These are phyloP conservation scores for Porosira glacialis DNA, from an alignment of 352 stramenopile genomes.

Conservation along the genomic window DNA sequence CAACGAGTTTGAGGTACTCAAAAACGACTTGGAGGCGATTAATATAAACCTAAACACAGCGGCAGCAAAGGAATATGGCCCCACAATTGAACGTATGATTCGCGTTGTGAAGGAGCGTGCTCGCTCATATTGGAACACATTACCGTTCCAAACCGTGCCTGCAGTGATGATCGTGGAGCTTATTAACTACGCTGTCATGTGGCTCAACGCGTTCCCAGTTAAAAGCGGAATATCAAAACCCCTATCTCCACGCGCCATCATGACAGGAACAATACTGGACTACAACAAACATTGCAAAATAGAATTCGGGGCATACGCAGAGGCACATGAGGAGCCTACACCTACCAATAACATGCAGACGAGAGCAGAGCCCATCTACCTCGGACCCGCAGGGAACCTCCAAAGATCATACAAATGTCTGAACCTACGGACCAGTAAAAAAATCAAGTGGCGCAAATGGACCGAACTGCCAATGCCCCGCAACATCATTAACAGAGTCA, in stretches of 20 bases:
- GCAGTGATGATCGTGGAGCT: background rate
- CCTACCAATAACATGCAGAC: background rate
- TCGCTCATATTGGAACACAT: background rate
- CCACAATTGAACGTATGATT: slow-evolving; percentile 22
- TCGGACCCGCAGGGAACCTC: background rate
- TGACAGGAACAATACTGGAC: slow-evolving; percentile 10
- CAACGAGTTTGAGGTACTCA: slow-evolving; percentile 26
- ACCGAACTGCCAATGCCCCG: too few relatives aligned
- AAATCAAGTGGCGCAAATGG: too few relatives aligned
- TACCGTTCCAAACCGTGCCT: background rate
- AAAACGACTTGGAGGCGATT: background rate
- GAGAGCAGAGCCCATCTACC: background rate
- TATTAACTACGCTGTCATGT: background rate
- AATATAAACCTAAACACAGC: slow-evolving; percentile 11
- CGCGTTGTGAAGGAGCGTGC: slow-evolving; percentile 13
- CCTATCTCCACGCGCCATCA: slow-evolving; percentile 11
- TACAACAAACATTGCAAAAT: slow-evolving; percentile 1
- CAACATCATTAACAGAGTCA: too few relatives aligned
- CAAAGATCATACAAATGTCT: slow-evolving; percentile 6
- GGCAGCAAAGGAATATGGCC: slow-evolving; percentile 13
- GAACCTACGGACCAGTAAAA: slow-evolving; percentile 21
- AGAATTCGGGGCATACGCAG: slow-evolving; percentile 26
- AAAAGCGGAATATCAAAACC: slow-evolving; percentile 1
- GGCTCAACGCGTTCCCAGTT: slow-evolving; percentile 12
- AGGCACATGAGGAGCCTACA: slow-evolving; percentile 1